Conservation (phyloP, 78 protist genomes). For the Dictyostelium intermedium region DNA sequence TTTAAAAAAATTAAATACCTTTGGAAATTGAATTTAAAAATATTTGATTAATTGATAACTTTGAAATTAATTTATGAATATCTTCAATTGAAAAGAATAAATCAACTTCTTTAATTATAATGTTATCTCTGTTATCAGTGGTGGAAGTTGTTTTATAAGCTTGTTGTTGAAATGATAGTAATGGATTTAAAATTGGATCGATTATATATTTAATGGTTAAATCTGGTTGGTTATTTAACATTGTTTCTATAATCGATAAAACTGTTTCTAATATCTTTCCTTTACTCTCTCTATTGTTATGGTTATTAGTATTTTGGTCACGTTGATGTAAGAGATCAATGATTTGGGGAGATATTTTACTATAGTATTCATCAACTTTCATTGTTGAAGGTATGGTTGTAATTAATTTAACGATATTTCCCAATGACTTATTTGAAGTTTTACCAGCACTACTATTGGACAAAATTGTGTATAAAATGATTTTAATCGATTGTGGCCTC, state of each 20-base stretch:
- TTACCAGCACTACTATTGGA: background rate
- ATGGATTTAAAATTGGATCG: slow-evolving; percentile 35
- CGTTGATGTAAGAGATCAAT: slow-evolving; percentile 36
- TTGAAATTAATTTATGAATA: slow-evolving; percentile 51
- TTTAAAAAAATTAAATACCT: background rate
- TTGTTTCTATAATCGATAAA: slow-evolving; percentile 17
- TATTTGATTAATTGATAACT: slow-evolving; percentile 33
- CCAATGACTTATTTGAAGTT: background rate
- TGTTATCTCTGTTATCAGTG: background rate
- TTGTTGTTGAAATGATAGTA: background rate
- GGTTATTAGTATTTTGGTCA: background rate
- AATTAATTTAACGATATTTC: background rate
- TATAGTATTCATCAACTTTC: background rate
- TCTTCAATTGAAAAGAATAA: slow-evolving; percentile 61
- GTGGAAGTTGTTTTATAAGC: background rate
- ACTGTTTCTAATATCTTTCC: background rate
- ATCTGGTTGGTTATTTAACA: slow-evolving; percentile 4
- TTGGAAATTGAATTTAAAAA: slow-evolving; percentile 24
- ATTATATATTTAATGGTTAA: background rate
- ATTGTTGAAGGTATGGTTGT: background rate
- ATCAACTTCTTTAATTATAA: slow-evolving; percentile 57
- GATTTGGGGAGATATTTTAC: slow-evolving; percentile 38
- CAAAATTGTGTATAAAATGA: slow-evolving; percentile 10
- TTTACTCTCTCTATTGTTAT: background rate
- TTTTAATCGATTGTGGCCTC: slow-evolving; percentile 52